Base-by-base conservation (phyloP, 768 basidiomycete genomes). In the Aureoboletus auriporus region DNA sequence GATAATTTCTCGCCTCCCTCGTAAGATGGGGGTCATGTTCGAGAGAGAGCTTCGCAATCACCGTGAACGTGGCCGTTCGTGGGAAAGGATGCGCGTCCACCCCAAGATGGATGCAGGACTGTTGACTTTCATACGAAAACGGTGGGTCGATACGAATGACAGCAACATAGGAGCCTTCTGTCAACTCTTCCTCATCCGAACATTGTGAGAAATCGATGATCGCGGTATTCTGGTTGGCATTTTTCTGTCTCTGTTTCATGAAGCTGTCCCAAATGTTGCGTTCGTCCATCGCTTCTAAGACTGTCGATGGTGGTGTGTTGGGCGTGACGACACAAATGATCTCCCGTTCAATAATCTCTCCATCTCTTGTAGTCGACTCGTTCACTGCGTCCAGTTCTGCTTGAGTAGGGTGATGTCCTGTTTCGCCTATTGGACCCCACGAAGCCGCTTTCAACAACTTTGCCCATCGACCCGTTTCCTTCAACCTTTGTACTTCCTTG, bases 11-110 rank as follows among this genome's bases (percentile, higher is more conserved):
- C 5, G 66, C 67, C 44, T 70, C 69, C 31, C 33, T 40, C 0
- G 1, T 54, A 10, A 78, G 63, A 47, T 78, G 77, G 0, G 0
- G 0, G 26, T 77, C 76, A n/a, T 61, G 2, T 39, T 62, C 23
- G 9, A 66, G 46, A 0, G 77, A 76, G 33, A 79, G 58, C 55
- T 79, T 79, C 0, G 72, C 76, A n/a, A 65, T 62, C 2, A 77
- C 75, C 2, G 60, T 52, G 12, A 79, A 69, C 33, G 44, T 71
- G 14, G 69, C 63, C 4, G 72, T 77, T 6, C 46, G 58, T 2
- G 57, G 64, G 6, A 39, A 33, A 16, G 52, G 26, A 33, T 34
- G 13, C 13, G n/a, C 29, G 4, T 23, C 20, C 20, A 23, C 20
- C 20, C 4, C 20, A 23, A 23, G 20, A 23, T 33, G 31, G 1